phyloP scores from a whole-genome alignment of 73 alveolate species.

The Breviolum minutum region DNA sequence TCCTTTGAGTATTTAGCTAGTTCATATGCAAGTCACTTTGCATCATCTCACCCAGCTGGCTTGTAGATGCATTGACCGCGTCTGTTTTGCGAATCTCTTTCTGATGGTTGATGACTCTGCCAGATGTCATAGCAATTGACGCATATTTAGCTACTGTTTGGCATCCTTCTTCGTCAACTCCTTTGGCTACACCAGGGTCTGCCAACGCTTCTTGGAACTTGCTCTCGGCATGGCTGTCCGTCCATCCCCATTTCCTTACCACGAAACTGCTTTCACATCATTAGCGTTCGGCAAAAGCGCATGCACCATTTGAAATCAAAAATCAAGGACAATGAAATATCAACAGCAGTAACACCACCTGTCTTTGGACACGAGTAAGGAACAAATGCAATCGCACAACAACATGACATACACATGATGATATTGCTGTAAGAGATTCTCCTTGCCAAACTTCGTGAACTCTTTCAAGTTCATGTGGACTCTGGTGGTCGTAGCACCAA shows the following conservation, averaged over 20 bases:
- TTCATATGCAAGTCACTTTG: too few species aligned
- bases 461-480: background rate
- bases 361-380: background rate
- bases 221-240: background rate
- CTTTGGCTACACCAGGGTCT: background rate
- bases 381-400: background rate
- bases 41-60: too few species aligned
- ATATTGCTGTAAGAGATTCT: background rate
- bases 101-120: background rate
- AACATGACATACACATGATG: background rate
- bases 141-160: constrained; percentile 2
- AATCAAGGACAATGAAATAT: background rate
- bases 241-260: constrained; percentile 2
- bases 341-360: too few species aligned
- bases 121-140: background rate
- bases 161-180: constrained; percentile 1
- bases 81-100: background rate
- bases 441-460: background rate
- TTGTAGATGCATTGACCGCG: background rate
- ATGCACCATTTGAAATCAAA: too few species aligned
- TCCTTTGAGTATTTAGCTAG: too few species aligned
- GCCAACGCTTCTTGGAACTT: background rate
- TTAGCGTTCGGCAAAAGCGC: background rate
- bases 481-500: background rate
- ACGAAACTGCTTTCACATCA: background rate